Conservation (phyloP, 177 flowering plant species). For the Vitis hybrid region DNA sequence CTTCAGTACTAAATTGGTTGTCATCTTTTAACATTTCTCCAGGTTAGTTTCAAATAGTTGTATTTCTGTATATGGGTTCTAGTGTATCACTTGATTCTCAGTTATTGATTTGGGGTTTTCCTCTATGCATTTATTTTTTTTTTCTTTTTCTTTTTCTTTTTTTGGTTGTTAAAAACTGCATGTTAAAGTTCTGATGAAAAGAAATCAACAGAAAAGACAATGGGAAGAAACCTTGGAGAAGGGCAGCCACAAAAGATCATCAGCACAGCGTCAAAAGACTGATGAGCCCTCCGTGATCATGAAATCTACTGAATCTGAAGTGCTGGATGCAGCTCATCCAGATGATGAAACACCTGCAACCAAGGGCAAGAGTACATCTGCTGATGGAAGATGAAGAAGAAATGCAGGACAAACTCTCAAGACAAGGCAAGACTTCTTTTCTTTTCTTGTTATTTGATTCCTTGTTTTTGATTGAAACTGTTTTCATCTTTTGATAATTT, state of each 20-base stretch:
- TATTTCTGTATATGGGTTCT: background rate
- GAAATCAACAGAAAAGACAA: constrained; percentile 69
- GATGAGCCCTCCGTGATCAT: constrained; percentile 24
- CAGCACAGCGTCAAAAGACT: constrained; percentile 51
- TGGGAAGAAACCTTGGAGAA: constrained; percentile 48
- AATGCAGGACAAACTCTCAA: constrained; percentile 45
- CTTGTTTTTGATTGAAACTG: background rate
- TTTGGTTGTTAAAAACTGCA: constrained; percentile 53
- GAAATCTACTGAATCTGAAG: constrained; percentile 28
- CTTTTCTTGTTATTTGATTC: background rate
- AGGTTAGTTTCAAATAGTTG: constrained; percentile 48
- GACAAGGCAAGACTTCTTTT: constrained; percentile 32
- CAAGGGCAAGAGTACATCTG: constrained; percentile 24
- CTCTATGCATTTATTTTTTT: constrained; percentile 1
- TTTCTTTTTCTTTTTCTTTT: no score
- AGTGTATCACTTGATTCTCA: background rate
- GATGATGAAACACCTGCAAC: constrained; percentile 29
- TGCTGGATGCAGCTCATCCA: constrained; percentile 8
- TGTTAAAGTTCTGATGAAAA: constrained; percentile 46
- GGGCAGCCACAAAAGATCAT: constrained; percentile 31
- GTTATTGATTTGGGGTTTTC: background rate
- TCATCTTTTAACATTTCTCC: constrained; percentile 68
- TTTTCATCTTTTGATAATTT: no score
- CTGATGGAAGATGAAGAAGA: constrained; percentile 59
- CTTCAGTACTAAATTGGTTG: constrained; percentile 55